phyloP scores from a whole-genome alignment of 768 basidiomycete genomes.

The Boletus tylopilopsis region DNA sequence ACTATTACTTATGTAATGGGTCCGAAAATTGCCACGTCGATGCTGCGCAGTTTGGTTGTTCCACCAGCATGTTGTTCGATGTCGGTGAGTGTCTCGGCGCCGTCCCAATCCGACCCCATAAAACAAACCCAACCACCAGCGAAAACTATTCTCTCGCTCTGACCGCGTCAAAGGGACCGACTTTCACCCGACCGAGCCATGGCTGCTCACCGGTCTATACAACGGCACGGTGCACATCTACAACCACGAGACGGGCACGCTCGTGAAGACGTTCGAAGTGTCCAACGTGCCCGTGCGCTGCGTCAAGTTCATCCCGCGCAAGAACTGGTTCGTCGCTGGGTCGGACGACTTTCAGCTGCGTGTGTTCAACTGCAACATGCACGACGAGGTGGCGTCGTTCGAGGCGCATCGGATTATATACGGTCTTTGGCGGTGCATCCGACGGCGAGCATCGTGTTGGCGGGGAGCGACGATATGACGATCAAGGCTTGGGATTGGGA shows the following conservation, averaged over 20 bases:
- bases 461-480: constrained; percentile 98
- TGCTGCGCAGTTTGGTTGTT: too few relatives aligned
- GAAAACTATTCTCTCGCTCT: constrained; percentile 87
- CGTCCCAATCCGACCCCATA: too few relatives aligned
- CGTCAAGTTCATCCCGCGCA: constrained; percentile 91
- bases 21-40: too few relatives aligned
- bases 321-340: constrained; percentile 95
- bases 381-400: constrained; percentile 91
- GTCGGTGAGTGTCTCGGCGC: too few relatives aligned
- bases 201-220: constrained; percentile 88
- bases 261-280: constrained; percentile 96
- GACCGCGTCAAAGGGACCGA: constrained; percentile 97
- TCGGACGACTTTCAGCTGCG: constrained; percentile 90
- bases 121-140: constrained; percentile 41
- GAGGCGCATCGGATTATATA: constrained; percentile 99
- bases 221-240: constrained; percentile 99
- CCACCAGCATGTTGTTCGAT: too few relatives aligned
- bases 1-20: too few relatives aligned
- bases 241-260: constrained; percentile 88
- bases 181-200: constrained; percentile 96
- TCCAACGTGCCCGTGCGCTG: constrained; percentile 97
- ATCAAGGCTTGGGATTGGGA: constrained; percentile 99
- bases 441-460: constrained; percentile 84
- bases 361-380: constrained; percentile 98
- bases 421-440: constrained; percentile 96